A percentile compares a stretch with the other conserved stretches of the same genome.
Evolutionary conservation across 352 stramenopile species (phyloP).

Genomic region (Ophiocytium majus): DNA sequence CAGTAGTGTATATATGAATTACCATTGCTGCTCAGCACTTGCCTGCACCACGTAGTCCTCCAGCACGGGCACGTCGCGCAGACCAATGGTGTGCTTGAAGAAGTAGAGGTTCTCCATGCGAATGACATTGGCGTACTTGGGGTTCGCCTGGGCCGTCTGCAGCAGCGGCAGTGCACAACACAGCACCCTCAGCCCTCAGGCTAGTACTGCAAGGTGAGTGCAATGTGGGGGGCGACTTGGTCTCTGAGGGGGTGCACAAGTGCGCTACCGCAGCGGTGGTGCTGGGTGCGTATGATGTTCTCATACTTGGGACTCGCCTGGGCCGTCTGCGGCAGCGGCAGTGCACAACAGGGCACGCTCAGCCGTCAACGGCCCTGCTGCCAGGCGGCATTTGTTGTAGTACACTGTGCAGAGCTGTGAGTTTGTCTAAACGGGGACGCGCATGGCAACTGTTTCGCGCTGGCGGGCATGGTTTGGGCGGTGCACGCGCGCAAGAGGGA

Average conservation of each 20-base stretch:
- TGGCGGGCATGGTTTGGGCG: no score
- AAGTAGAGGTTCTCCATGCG: slow-evolving; percentile 54
- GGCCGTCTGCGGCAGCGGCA: neutral
- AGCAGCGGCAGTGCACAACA: neutral
- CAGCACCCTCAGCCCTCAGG: neutral
- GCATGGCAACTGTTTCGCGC: no score
- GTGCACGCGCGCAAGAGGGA: no score
- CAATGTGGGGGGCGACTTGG: no score
- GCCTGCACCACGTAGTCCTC: slow-evolving; percentile 24
- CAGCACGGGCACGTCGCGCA: slow-evolving; percentile 18
- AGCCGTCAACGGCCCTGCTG: no score
- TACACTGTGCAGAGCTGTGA: no score
- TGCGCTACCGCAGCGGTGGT: no score
- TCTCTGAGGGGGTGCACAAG: no score
- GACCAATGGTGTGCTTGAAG: slow-evolving; percentile 42
- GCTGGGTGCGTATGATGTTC: slow-evolving; percentile 46
- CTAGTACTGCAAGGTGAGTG: neutral
- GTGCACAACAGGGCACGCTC: neutral
- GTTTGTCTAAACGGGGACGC: no score
- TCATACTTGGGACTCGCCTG: slow-evolving; percentile 50
- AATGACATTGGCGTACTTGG: slow-evolving; percentile 53
- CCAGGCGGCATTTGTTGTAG: no score
- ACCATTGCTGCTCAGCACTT: no score
- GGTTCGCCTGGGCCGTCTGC: slow-evolving; percentile 28
- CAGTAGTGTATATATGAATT: no score